phyloP scores from a whole-genome alignment of 805 yeast species.

The Wickerhamiella australiensis region DNA sequence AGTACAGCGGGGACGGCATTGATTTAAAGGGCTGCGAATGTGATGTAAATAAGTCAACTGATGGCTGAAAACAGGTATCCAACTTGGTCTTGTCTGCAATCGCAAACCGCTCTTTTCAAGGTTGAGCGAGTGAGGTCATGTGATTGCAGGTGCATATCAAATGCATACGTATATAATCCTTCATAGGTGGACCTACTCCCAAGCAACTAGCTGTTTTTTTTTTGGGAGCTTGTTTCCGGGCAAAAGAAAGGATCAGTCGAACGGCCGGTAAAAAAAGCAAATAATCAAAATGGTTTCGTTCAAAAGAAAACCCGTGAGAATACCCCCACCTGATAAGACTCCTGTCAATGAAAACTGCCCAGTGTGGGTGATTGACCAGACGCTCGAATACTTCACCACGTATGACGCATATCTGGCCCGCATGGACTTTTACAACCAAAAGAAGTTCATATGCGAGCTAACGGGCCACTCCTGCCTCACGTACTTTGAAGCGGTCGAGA shows the following conservation, averaged over 20 bases:
- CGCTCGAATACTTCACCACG: slow-evolving; percentile 74
- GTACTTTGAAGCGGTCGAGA: slow-evolving; percentile 73
- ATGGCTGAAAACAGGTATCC: background rate
- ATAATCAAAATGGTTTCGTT: slow-evolving; percentile 27
- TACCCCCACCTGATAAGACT: slow-evolving; percentile 22
- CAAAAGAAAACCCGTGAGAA: slow-evolving; percentile 29
- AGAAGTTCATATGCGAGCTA: slow-evolving; percentile 87
- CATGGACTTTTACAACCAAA: slow-evolving; percentile 33
- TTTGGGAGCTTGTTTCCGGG: background rate
- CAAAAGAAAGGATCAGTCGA: background rate
- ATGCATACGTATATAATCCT: slow-evolving; percentile 10
- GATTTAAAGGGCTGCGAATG: background rate
- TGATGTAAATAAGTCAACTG: background rate
- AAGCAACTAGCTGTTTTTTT: background rate
- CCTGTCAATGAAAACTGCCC: slow-evolving; percentile 33
- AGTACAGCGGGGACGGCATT: background rate
- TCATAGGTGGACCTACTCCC: slow-evolving; percentile 1
- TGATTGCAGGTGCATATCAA: slow-evolving; percentile 7
- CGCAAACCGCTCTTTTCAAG: background rate
- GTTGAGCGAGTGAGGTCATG: slow-evolving; percentile 1
- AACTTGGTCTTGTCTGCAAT: background rate
- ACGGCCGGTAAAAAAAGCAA: background rate
- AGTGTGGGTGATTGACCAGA: slow-evolving; percentile 73
- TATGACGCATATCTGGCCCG: slow-evolving; percentile 62
- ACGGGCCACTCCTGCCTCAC: slow-evolving; percentile 89